Evolutionary conservation across 169 alveolate species (phyloP).

Genomic region (Theileria annulata): DNA sequence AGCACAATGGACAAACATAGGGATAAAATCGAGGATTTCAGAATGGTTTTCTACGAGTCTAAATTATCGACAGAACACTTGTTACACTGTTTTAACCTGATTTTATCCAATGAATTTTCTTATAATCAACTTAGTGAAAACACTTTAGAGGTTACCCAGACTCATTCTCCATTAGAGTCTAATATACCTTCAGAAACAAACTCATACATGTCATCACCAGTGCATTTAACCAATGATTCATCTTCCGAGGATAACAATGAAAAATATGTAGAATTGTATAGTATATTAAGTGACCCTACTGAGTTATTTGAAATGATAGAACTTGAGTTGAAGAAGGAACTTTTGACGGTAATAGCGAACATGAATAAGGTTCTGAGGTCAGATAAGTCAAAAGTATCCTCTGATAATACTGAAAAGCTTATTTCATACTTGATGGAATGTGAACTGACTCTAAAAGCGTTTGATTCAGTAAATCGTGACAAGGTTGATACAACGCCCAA

Average conservation of each 20-base stretch:
- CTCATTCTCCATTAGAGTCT: background rate
- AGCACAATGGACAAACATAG: background rate
- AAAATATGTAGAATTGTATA: background rate
- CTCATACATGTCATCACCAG: background rate
- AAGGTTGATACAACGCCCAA: background rate
- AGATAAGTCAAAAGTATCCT: background rate
- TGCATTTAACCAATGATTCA: background rate
- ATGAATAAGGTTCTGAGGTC: constrained; percentile 10
- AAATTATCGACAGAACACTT: background rate
- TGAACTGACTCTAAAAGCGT: constrained; percentile 5
- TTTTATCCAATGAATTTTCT: background rate
- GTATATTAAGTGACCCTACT: background rate
- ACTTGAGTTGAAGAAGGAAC: constrained; percentile 14
- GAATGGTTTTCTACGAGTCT: background rate
- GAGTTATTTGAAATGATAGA: background rate
- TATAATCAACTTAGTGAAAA: background rate
- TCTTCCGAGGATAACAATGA: background rate
- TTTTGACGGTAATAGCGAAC: background rate
- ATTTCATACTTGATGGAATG: background rate
- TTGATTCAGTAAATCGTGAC: background rate
- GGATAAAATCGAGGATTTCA: constrained; percentile 9
- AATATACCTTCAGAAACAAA: background rate
- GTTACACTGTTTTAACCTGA: background rate
- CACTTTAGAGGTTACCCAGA: background rate
- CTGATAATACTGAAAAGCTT: constrained; percentile 9